Evolutionary conservation across 2,329 filamentous ascomycete species (phyloP), one percentile per base, ranked within the genome.

Genomic region (Pyrenophora tritici-repentis): DNA sequence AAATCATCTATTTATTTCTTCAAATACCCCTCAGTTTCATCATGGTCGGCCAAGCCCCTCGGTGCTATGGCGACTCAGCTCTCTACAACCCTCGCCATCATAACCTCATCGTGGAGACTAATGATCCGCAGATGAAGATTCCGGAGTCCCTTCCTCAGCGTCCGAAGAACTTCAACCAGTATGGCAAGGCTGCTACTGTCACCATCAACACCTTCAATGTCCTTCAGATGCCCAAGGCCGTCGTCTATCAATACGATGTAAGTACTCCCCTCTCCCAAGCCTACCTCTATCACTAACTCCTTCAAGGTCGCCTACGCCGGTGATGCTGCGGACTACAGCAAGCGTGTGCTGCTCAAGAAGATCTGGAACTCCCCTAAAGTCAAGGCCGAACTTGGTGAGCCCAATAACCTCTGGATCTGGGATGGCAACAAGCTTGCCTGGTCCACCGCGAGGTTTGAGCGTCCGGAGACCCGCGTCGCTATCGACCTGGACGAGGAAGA

Each of bases 371-470:
- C 86, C 1, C 76, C 81, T 1, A 73, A 76, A 0, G 80, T 91
- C 6, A 82, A 88, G 68, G 55, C 73, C 0, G 73, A 75, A 2
- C 75, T 92, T 1, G 76, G 78, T 22, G 59, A 70, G 40, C 59
- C 63, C 2, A 20, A 48, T 2, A 73, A 76, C 2, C 77, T 78
- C 35, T 91, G 87, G 83, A 83, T 97, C 48, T 91, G 85, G 63
- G 91, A 97, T 75, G 90, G 90, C 22, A 86, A 87, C 65, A 90
- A 88, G 72, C 81, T 99, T 39, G 92, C 91, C 13, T 99, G 94
- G 93, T 69, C 62, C 38, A 53, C 58, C 39, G 65, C 60, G 47
- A 44, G 58, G 9, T 50, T 74, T 24, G 46, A 57, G 13, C 59
- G 65, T 22, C 55, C 67, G 6, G 66, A 76, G 45, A 48, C 70